Percentiles rank a stretch among this genome's conserved stretches.
Evolutionary conservation across 768 basidiomycete genomes (phyloP).

Genomic region (Rhizopogon vesiculosus): DNA sequence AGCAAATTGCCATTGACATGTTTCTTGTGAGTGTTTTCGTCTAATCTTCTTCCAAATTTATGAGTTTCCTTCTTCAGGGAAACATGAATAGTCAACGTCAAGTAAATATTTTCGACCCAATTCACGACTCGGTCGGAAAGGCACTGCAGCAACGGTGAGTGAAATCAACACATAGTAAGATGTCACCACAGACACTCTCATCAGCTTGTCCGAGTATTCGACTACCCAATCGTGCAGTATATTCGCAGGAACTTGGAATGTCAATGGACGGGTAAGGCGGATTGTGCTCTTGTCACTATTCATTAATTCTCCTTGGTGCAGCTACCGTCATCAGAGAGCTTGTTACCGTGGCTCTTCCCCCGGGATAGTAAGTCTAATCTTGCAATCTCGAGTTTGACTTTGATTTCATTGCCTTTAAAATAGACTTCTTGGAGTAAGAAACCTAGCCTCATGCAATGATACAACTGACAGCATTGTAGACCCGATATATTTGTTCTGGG

Average conservation of each 20-base stretch:
- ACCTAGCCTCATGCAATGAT: conserved; percentile 9
- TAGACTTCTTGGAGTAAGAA: conserved; percentile 16
- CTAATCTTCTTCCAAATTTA: neutral
- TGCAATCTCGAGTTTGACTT: neutral
- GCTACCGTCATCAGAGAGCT: conserved; percentile 73
- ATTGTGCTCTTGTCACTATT: conserved; percentile 1
- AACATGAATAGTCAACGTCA: conserved; percentile 85
- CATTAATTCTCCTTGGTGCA: conserved; percentile 8
- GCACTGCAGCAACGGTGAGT: conserved; percentile 65
- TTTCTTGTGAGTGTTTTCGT: conserved; percentile 61
- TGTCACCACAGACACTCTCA: conserved; percentile 3
- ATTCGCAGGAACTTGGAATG: conserved; percentile 93
- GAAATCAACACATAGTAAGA: neutral
- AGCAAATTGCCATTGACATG: conserved; percentile 93
- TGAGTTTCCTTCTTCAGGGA: conserved; percentile 54
- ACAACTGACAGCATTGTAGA: conserved; percentile 33
- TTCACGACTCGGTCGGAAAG: conserved; percentile 81
- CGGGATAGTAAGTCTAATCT: conserved; percentile 53
- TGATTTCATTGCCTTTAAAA: conserved; percentile 2
- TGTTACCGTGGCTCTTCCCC: conserved; percentile 91
- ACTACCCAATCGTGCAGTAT: conserved; percentile 64
- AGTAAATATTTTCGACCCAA: conserved; percentile 90
- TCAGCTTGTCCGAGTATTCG: conserved; percentile 81
- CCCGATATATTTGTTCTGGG: conserved; percentile 90
- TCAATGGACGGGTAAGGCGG: conserved; percentile 76